phyloP scores from a whole-genome alignment of 2,329 filamentous ascomycete species.

The Geosmithia morbida region DNA sequence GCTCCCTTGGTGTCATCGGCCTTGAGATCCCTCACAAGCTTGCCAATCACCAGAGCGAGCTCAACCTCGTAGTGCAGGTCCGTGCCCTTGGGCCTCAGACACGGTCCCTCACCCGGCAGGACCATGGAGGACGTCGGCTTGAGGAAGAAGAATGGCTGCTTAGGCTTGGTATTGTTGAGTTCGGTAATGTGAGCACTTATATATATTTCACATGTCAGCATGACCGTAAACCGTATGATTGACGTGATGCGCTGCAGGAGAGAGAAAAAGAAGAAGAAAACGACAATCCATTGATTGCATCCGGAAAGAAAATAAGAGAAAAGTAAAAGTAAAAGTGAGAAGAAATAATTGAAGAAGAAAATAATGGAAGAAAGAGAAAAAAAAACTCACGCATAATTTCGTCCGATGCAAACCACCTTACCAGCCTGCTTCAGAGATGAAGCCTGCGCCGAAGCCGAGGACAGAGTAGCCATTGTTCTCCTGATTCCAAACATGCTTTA shows the following conservation, averaged over 20 bases:
- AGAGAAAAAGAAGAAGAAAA: no score
- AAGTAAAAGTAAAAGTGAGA: no score
- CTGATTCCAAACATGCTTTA: constrained; percentile 20
- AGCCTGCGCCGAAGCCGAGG: constrained; percentile 28
- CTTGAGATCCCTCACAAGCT: constrained; percentile 60
- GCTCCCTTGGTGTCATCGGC: constrained; percentile 62
- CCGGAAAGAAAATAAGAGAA: no score
- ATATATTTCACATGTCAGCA: constrained; percentile 1
- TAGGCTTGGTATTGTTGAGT: constrained; percentile 73
- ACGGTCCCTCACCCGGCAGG: constrained; percentile 60
- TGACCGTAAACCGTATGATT: no score
- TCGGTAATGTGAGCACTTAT: constrained; percentile 81
- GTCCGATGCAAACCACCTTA: constrained; percentile 85
- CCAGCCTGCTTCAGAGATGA: constrained; percentile 38
- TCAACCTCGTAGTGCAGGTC: constrained; percentile 92
- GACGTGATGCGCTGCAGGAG: no score
- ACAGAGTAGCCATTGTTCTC: constrained; percentile 21
- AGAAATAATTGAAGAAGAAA: no score
- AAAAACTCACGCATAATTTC: constrained; percentile 76
- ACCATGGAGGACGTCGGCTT: constrained; percentile 86
- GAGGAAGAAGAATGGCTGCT: constrained; percentile 98
- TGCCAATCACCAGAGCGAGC: constrained; percentile 78
- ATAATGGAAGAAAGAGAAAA: background rate
- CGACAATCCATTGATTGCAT: no score
- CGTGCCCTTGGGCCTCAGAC: constrained; percentile 70